Evolutionary conservation across 1,284 basidiomycete species (phyloP).

Genomic region (Polyporus tsugae): DNA sequence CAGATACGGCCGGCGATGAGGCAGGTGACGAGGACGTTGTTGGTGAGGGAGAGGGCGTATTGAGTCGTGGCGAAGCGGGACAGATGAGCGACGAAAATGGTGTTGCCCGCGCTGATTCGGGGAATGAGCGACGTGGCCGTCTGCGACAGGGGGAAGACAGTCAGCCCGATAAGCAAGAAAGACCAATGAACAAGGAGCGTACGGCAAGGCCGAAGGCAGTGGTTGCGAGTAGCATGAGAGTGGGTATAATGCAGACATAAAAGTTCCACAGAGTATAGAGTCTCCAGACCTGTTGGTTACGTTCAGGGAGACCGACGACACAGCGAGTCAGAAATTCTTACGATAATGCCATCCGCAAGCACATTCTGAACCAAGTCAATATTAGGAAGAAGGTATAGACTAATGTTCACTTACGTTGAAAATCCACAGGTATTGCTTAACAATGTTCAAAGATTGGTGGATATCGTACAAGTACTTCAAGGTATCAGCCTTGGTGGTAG

Average conservation of each 20-base stretch:
- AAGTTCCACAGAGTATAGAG: slow-evolving; percentile 3
- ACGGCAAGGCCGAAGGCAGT: background rate
- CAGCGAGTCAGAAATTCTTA: background rate
- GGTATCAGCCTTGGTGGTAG: background rate
- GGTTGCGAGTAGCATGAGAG: background rate
- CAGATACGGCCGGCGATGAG: slow-evolving; percentile 15
- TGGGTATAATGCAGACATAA: slow-evolving; percentile 9
- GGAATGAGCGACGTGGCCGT: slow-evolving; percentile 5
- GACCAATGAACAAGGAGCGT: background rate
- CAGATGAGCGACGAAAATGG: background rate
- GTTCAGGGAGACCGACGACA: background rate
- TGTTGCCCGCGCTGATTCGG: background rate
- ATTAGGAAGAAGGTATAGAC: background rate
- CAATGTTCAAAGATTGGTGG: background rate
- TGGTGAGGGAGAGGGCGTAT: background rate
- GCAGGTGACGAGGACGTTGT: slow-evolving; percentile 7
- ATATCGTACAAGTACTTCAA: background rate
- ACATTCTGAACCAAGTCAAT: background rate
- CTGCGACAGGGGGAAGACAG: background rate
- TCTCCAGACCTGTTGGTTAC: background rate
- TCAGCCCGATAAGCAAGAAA: background rate
- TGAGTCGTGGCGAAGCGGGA: background rate
- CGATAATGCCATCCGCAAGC: background rate
- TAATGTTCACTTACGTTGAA: background rate
- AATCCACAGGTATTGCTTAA: background rate